These are phyloP conservation scores for Globisporangium cylindrosporum DNA, from an alignment of 352 stramenopile species.

Conservation along the genomic window DNA sequence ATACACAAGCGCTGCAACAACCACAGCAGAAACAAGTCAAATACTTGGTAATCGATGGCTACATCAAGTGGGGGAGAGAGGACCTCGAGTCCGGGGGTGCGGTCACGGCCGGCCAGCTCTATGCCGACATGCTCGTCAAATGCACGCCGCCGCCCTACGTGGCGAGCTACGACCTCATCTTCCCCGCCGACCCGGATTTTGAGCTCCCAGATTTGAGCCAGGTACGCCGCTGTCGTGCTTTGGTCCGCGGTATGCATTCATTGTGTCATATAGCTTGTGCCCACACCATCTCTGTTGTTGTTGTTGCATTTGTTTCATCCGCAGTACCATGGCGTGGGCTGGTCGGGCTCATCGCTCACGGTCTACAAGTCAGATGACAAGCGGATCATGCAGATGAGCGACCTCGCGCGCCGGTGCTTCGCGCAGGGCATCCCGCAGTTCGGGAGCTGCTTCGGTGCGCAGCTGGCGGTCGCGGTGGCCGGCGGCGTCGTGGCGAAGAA, in stretches of 20 bases:
- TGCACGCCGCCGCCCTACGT: constrained; percentile 35
- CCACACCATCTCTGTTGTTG: background rate
- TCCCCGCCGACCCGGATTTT: constrained; percentile 57
- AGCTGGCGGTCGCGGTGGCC: constrained; percentile 55
- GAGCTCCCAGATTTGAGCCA: constrained; percentile 45
- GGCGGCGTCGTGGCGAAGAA: constrained; percentile 63
- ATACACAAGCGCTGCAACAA: background rate
- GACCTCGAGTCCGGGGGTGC: constrained; percentile 60
- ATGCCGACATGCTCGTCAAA: constrained; percentile 63
- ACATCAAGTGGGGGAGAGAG: constrained; percentile 52
- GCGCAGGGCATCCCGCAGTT: constrained; percentile 63
- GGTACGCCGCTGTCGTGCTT: constrained; percentile 20
- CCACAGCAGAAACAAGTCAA: constrained; percentile 8
- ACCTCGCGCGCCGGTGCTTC: constrained; percentile 39
- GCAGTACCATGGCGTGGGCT: constrained; percentile 72
- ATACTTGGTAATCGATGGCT: constrained; percentile 77
- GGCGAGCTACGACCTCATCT: constrained; percentile 57
- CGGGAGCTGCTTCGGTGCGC: constrained; percentile 71
- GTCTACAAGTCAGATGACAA: constrained; percentile 56
- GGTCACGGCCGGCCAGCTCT: constrained; percentile 66
- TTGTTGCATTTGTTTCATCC: constrained; percentile 1
- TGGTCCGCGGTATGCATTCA: background rate
- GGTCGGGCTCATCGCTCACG: constrained; percentile 71
- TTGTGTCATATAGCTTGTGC: background rate
- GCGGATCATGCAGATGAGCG: constrained; percentile 45